phyloP scores from a whole-genome alignment of 257 asterid species.

The Lycium barbarum region DNA sequence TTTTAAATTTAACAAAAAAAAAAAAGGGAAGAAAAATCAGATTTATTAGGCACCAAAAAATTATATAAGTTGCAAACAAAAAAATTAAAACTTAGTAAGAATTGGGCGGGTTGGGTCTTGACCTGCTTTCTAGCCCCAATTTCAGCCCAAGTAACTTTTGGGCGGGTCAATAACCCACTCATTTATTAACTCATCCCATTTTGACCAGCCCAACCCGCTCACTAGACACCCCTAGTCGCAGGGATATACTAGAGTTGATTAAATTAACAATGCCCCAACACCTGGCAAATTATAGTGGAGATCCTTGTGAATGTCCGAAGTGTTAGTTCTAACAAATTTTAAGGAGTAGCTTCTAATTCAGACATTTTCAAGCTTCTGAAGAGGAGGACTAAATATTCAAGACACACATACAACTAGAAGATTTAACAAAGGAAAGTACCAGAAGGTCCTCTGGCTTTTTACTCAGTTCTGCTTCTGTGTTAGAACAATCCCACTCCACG shows the following conservation, averaged over 20 bases:
- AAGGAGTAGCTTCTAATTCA: neutral
- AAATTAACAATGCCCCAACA: neutral
- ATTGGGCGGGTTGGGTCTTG: too few species aligned
- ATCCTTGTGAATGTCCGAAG: neutral
- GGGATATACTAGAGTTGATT: neutral
- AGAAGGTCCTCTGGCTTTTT: slow-evolving; percentile 92
- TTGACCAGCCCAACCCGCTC: too few species aligned
- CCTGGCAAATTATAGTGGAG: neutral
- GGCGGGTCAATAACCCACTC: too few species aligned
- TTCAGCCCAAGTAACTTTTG: too few species aligned
- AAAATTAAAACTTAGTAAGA: too few species aligned
- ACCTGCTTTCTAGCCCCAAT: too few species aligned
- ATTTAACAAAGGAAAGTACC: slow-evolving; percentile 50
- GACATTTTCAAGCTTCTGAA: neutral
- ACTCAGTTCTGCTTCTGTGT: slow-evolving; percentile 73
- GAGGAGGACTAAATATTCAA: neutral
- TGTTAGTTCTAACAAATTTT: neutral
- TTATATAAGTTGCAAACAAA: too few species aligned
- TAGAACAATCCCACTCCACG: slow-evolving; percentile 76
- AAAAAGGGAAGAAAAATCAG: too few species aligned
- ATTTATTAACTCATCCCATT: too few species aligned
- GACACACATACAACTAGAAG: neutral
- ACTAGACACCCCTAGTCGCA: neutral
- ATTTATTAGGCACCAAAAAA: too few species aligned
- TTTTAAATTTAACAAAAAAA: too few species aligned